phyloP scores from a whole-genome alignment of 208 protist genomes.

The Wallacemonas rigidus region DNA sequence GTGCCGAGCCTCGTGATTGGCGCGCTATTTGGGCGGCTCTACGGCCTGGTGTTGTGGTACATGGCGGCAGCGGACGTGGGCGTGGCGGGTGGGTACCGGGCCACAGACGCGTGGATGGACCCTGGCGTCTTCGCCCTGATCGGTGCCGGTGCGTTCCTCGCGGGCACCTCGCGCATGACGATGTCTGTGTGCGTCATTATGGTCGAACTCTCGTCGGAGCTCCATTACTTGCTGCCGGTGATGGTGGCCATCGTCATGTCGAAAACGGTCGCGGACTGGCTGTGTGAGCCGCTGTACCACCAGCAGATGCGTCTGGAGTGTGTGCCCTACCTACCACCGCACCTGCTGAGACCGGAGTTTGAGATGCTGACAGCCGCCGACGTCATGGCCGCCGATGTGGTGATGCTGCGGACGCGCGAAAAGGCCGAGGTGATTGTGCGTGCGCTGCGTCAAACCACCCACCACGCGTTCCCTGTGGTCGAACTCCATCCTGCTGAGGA shows the following conservation, averaged over 20 bases:
- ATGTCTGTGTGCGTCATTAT: slow-evolving; percentile 95
- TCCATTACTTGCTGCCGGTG: slow-evolving; percentile 93
- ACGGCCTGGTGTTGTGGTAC: slow-evolving; percentile 76
- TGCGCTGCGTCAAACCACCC: slow-evolving; percentile 64
- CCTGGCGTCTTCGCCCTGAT: slow-evolving; percentile 93
- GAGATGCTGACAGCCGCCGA: slow-evolving; percentile 87
- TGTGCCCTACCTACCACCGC: slow-evolving; percentile 83
- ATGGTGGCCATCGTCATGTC: slow-evolving; percentile 94
- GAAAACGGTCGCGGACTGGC: slow-evolving; percentile 89
- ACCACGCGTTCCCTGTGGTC: slow-evolving; percentile 94
- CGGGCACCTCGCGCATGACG: slow-evolving; percentile 91
- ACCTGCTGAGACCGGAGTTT: slow-evolving; percentile 74
- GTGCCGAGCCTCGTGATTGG: slow-evolving; percentile 92
- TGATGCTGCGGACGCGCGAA: slow-evolving; percentile 66
- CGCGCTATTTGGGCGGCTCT: slow-evolving; percentile 83
- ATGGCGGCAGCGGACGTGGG: slow-evolving; percentile 28
- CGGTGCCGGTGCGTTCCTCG: slow-evolving; percentile 91
- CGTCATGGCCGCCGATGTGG: slow-evolving; percentile 88
- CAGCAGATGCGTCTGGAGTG: slow-evolving; percentile 87
- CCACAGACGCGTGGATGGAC: slow-evolving; percentile 79
- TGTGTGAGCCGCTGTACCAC: slow-evolving; percentile 92
- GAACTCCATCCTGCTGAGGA: slow-evolving; percentile 22
- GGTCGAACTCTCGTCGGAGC: slow-evolving; percentile 93
- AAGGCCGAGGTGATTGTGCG: slow-evolving; percentile 72
- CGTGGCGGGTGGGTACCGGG: slow-evolving; percentile 51